Conservation (phyloP, 805 yeast species). For the Zygoascus bituminiphila region DNA sequence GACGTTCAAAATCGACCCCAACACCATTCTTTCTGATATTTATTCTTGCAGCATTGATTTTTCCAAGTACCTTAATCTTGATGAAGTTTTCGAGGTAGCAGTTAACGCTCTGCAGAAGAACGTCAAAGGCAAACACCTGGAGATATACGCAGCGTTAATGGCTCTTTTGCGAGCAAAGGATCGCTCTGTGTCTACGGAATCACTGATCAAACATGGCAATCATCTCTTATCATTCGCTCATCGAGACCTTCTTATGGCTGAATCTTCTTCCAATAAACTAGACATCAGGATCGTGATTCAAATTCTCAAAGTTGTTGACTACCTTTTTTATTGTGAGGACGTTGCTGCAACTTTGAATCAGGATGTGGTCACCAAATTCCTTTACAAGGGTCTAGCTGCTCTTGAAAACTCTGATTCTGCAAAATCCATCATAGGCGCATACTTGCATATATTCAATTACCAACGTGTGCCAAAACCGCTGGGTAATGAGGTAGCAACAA, state of each 20-base stretch:
- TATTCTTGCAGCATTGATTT: constrained; percentile 12
- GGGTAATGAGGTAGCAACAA: constrained; percentile 11
- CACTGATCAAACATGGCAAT: constrained; percentile 10
- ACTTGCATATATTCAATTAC: constrained; percentile 17
- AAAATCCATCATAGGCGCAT: constrained; percentile 15
- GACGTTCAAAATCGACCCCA: not conserved
- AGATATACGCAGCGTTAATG: constrained; percentile 13
- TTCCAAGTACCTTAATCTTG: constrained; percentile 5
- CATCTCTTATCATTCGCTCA: constrained; percentile 9
- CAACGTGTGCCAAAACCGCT: constrained; percentile 14
- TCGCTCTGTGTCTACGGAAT: constrained; percentile 11
- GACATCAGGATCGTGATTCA: constrained; percentile 13
- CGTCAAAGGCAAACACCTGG: constrained; percentile 3
- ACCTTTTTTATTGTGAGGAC: constrained; percentile 13
- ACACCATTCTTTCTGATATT: constrained; percentile 8
- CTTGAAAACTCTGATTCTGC: constrained; percentile 11
- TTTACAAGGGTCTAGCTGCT: constrained; percentile 13
- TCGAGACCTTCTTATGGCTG: constrained; percentile 13
- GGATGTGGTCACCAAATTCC: constrained; percentile 14
- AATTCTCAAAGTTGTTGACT: constrained; percentile 16
- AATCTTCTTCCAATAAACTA: constrained; percentile 8
- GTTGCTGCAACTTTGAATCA: constrained; percentile 12
- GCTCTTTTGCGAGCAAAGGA: constrained; percentile 8
- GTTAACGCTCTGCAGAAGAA: constrained; percentile 5
- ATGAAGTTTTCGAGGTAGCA: constrained; percentile 13